These are phyloP conservation scores for Blastomyces gilchristii DNA, from an alignment of 2,329 filamentous ascomycete species.

Conservation along the genomic window DNA sequence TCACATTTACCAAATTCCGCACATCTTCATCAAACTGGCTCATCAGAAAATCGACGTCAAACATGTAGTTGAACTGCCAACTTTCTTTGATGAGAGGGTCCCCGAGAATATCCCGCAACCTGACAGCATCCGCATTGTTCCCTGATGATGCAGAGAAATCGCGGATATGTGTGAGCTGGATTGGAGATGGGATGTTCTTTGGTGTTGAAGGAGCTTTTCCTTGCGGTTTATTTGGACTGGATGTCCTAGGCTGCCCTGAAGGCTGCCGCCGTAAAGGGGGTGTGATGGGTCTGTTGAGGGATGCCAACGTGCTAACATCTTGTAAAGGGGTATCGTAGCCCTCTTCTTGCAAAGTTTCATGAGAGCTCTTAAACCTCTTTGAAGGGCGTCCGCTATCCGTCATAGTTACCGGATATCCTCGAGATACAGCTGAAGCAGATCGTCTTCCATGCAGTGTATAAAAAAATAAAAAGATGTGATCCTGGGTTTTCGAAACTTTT, in stretches of 20 bases:
- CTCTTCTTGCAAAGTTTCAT: conserved; percentile 1
- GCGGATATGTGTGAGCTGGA: conserved; percentile 59
- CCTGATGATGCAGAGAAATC: conserved; percentile 46
- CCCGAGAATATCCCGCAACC: conserved; percentile 57
- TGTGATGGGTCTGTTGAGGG: conserved; percentile 25
- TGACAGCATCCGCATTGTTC: conserved; percentile 57
- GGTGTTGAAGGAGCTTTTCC: neutral
- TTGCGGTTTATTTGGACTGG: neutral
- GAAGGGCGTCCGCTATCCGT: conserved; percentile 6
- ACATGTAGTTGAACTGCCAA: conserved; percentile 49
- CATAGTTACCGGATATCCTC: neutral
- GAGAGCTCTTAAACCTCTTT: conserved; percentile 14
- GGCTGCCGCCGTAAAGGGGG: conserved; percentile 16
- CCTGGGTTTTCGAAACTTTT: neutral
- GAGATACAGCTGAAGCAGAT: neutral
- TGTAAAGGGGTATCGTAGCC: neutral
- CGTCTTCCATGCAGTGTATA: neutral
- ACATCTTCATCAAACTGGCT: conserved; percentile 49
- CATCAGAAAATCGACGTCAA: conserved; percentile 52
- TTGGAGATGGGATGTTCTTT: conserved; percentile 48
- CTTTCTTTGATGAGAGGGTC: conserved; percentile 60
- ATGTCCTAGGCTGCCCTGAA: neutral
- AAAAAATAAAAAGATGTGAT: neutral
- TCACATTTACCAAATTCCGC: conserved; percentile 42
- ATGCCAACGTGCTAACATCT: conserved; percentile 16